These are phyloP conservation scores for Achaetomiella virescens DNA, from an alignment of 495 filamentous ascomycete genomes.

Conservation along the genomic window DNA sequence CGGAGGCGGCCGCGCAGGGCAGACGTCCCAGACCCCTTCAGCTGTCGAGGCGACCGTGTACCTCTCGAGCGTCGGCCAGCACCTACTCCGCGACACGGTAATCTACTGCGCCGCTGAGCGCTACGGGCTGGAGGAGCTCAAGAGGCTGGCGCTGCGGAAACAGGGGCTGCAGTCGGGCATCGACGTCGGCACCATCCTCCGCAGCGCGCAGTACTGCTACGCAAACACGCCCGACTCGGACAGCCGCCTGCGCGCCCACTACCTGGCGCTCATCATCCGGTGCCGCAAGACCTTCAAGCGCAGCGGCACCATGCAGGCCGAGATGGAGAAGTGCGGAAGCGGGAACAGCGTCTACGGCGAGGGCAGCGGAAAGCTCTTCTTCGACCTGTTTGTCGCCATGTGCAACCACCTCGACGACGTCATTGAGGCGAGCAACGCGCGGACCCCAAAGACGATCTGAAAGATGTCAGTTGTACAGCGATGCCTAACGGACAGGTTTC, in stretches of 20 bases:
- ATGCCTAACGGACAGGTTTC: conserved; percentile 18
- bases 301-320: conserved; percentile 94
- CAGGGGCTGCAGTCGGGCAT: conserved; percentile 84
- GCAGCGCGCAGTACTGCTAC: conserved; percentile 87
- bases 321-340: conserved; percentile 70
- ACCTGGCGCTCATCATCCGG: conserved; percentile 89
- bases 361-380: conserved; percentile 82
- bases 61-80: conserved; percentile 54
- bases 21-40: conserved; percentile 30
- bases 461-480: conserved; percentile 17
- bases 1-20: conserved; percentile 49
- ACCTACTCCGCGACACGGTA: conserved; percentile 80
- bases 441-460: conserved; percentile 47
- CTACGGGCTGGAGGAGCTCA: conserved; percentile 80
- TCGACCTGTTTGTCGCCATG: conserved; percentile 95
- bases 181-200: conserved; percentile 77
- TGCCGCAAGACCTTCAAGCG: conserved; percentile 90
- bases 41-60: conserved; percentile 71
- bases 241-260: conserved; percentile 84
- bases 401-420: conserved; percentile 95
- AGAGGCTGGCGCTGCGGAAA: conserved; percentile 82
- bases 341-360: conserved; percentile 28
- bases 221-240: conserved; percentile 89
- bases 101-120: conserved; percentile 87
- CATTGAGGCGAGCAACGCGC: conserved; percentile 53